Base-by-base conservation (phyloP, 2,329 filamentous ascomycete species). In the Colletotrichum sp. region DNA sequence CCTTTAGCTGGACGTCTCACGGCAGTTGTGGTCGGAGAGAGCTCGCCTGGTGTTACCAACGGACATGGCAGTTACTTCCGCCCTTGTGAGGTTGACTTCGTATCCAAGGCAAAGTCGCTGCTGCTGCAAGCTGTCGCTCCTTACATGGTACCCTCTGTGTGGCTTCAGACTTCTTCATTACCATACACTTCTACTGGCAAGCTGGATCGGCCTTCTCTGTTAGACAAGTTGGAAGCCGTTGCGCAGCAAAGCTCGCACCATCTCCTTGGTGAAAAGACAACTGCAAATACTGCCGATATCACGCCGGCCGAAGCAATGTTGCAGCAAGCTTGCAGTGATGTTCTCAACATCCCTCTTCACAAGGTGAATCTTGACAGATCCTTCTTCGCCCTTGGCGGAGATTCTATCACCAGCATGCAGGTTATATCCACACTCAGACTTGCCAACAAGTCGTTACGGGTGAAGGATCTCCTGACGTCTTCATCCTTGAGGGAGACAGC, bases 111-210 rank as follows among this genome's bases (percentile, higher is more conserved):
- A 86, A 28, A 83, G 80, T 21, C 78, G 79, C 7, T 80, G 81
- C 18, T 86, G 80, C 69, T 76, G 80, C 76, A 66, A 83, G 85
- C 84, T 79, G 67, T 86, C 1, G 83, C 84, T 1, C 71, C 76
- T 0, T 85, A 85, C 74, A 86, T 86, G 84, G 78, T 86, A 1
- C 85, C 85, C 1, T 80, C 79, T 5, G 71, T 81, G 8, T 85
- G 80, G 77, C 30, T 86, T 8, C 78, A 79, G 2, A 72, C 84
- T 6, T 67, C 78, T 15, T 60, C 39, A 13, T 28, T 79, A 4
- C 77, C 79, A 8, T 74, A 79, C 55, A 80, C 75, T 5, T 26
- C 76, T 24, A 75, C 78, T 3, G 78, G 77, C n/a, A 80, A 80
- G 71, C 76, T 76, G 5, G 78, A 80, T 59, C 67, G 79, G 28